Conservation (phyloP, 2,329 filamentous ascomycete species). For the Fusarium robinianum region DNA sequence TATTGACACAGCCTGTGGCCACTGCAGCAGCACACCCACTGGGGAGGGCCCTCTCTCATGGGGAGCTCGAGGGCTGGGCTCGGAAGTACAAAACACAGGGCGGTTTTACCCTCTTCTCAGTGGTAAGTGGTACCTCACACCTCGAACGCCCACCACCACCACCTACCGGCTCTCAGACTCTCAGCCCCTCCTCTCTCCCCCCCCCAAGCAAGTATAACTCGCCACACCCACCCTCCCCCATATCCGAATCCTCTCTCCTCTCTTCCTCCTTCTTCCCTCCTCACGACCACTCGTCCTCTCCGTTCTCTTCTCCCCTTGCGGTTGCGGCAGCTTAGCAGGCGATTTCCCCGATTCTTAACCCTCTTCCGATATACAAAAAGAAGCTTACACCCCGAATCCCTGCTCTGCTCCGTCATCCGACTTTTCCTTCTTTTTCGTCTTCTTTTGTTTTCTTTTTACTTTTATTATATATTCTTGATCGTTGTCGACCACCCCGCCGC, state of each 20-base stretch:
- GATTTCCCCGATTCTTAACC: conserved; percentile 46
- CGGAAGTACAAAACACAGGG: conserved; percentile 24
- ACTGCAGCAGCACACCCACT: too few species aligned
- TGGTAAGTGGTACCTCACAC: conserved; percentile 12
- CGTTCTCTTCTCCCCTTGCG: conserved; percentile 61
- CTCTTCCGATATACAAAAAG: too few species aligned
- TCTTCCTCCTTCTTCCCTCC: conserved; percentile 47
- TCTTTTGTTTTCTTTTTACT: too few species aligned
- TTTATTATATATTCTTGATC: conserved; percentile 49
- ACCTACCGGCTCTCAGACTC: conserved; percentile 11
- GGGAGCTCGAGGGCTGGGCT: not conserved
- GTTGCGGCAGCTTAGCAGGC: conserved; percentile 63
- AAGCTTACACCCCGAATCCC: conserved; percentile 30
- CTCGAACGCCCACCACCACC: conserved; percentile 10
- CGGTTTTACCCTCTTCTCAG: conserved; percentile 9
- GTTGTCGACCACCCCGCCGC: conserved; percentile 25
- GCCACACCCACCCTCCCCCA: conserved; percentile 47
- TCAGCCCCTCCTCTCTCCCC: not conserved
- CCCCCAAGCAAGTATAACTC: conserved; percentile 42
- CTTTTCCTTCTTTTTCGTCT: conserved; percentile 52
- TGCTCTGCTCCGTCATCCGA: conserved; percentile 57
- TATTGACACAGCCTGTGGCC: conserved; percentile 26
- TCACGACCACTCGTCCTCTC: conserved; percentile 63
- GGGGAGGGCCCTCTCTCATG: too few species aligned
- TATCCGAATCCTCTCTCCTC: conserved; percentile 52